Evolutionary conservation across 2,329 filamentous ascomycete species (phyloP), one percentile per base, ranked within the genome.

Genomic region (Aspergillus fumigatiaffinis): DNA sequence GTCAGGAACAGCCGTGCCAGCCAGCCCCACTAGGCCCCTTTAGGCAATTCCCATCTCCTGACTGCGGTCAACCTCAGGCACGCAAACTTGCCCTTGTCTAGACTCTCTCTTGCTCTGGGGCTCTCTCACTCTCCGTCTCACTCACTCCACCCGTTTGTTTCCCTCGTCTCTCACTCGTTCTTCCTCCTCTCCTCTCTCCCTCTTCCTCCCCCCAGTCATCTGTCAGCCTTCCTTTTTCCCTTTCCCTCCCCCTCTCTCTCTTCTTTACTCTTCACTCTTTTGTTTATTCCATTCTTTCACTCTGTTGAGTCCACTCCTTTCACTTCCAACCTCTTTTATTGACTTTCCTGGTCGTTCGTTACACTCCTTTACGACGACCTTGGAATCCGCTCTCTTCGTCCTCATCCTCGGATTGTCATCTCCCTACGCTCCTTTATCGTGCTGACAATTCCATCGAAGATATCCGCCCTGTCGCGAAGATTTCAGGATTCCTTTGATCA

Each of bases 311-410:
- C 32, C 14, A 38, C 32, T 38, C 55, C 60, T 60, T 55, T 63
- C 49, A 57, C 61, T 57, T 63, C 61, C 60, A 63, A 62, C 68
- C 64, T 64, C 64, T 67, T 69, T 65, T 66, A 59, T 64, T 70
- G 59, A 60, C 68, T 65, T 71, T 47, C 44, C 44, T 68, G 72
- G 72, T 74, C 66, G 72, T 65, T 75, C 75, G 78, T 79, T 79
- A 76, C 78, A 80, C 78, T 81, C 79, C 71, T 81, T 81, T 71
- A 79, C 77, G 77, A 77, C 76, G 71, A 69, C 73, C 73, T 70
- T 70, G 73, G 72, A 70, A 69, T 71, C 53, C 59, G 56, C 46
- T 59, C 60, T 61, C 58, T 71, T 71, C 71, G 66, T 70, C 67
- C 71, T 67, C 71, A 72, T 76, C 71, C 68, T 59, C 57, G 64